Base-by-base conservation (phyloP, 2,329 filamentous ascomycete genomes). In the Shiraia bambusicola region DNA sequence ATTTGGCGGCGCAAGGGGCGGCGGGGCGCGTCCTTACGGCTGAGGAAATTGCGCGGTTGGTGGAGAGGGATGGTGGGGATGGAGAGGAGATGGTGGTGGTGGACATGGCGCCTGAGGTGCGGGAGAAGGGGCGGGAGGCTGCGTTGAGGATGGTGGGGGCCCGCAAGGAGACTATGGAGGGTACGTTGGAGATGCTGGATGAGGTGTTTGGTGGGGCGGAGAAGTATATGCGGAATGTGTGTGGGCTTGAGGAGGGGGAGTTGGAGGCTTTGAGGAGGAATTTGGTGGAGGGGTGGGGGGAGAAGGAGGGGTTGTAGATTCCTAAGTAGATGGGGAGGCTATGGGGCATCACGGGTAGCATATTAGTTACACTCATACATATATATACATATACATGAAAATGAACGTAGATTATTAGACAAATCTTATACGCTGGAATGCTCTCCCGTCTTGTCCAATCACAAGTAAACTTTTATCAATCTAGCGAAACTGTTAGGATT, bases 151-250 rank as follows among this genome's bases (percentile, higher is more conserved):
- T 69, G 65, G 35, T 65, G 8, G 65, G 67, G 6, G 67, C 67
- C 15, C 65, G 62, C 61, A 66, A 67, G 47, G 77, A 74, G 57
- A 79, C 75, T 55, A 81, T 82, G 74, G 35, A 72, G 12, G 69
- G 65, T 4, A 72, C 71, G 28, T 52, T 82, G 39, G 65, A 74
- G 35, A 77, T 81, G 71, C 70, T 89, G 33, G 72, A 78, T 34
- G 66, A 72, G 19, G 74, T 77, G 46, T 86, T 81, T 67, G 84
- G 83, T 2, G 79, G 83, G 2, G 75, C 79, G 2, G 83, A 88
- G 60, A 67, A 68, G 11, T 90, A 87, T 66, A 71, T 88, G 49
- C 69, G 72, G 40, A 69, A 78, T 11, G 66, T 78, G 24, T 83
- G 83, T 57, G 76, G 81, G 10, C 60, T 89, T 26, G 75, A 72